Evolutionary conservation across 73 alveolate genomes (phyloP).

Genomic region (Symbiodinium natans): DNA sequence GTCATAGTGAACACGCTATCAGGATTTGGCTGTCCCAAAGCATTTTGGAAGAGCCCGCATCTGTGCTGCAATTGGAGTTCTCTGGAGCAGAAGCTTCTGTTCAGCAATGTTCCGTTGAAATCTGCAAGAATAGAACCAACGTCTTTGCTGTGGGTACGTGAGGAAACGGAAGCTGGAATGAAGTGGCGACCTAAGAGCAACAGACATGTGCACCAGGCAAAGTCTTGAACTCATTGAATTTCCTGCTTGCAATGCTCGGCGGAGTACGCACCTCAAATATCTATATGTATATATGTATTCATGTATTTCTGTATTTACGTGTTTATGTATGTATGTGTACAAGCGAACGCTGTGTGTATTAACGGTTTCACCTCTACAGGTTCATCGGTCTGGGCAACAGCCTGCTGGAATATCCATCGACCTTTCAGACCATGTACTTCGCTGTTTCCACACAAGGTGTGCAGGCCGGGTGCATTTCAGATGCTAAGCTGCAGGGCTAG

Average conservation of each 20-base stretch:
- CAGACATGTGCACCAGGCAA: neutral
- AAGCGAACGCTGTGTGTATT: neutral
- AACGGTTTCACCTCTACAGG: conserved; percentile 7
- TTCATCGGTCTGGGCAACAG: conserved; percentile 73
- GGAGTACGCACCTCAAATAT: too few relatives aligned
- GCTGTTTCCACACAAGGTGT: conserved; percentile 63
- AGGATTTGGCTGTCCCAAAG: conserved; percentile 90
- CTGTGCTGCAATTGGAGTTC: neutral
- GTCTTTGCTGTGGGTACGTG: neutral
- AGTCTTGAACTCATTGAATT: neutral
- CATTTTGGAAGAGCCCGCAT: conserved; percentile 55
- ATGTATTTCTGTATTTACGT: neutral
- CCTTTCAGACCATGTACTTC: conserved; percentile 87
- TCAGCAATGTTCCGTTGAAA: neutral
- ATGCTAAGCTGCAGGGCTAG: too few relatives aligned
- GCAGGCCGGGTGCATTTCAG: conserved; percentile 37
- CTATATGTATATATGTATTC: neutral
- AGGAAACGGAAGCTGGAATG: conserved; percentile 33
- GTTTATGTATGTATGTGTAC: neutral
- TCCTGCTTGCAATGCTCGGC: too few relatives aligned
- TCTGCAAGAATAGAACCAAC: too few relatives aligned
- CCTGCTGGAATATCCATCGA: conserved; percentile 75
- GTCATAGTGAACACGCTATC: neutral
- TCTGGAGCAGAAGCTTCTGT: neutral
- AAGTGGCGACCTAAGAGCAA: neutral